Base-by-base conservation (phyloP, 176 grass and related monocot genomes). In the Oropetium thomaeum region DNA sequence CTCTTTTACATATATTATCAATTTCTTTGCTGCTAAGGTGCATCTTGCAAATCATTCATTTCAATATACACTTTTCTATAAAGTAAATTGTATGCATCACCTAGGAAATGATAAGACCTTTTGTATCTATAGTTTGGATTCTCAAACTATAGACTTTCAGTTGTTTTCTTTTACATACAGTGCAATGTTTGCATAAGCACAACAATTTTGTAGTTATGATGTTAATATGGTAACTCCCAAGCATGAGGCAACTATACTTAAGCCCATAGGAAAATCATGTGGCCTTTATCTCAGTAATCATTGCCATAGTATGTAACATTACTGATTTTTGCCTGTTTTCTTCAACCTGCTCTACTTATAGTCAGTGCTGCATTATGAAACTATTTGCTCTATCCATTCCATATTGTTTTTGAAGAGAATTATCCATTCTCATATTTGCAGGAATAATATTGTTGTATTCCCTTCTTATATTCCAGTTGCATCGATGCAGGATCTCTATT, bases 21-120 rank as follows among this genome's bases (percentile, higher is more conserved):
- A 27, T 94, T 69, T 85, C 75, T 34, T 17, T 93, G 40, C 74
- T 92, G 62, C 64, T 98, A 52, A 98, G 96, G 91, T 98, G 79
- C 72, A 72, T 15, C 29, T 70, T 74, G 38, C n/a, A 37, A 54
- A 74, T 63, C 48, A 60, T 63, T 23, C 59, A 31, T 75, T 51
- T 27, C 16, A 64, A 45, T 83, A 62, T 62, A 30, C 1, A 42
- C 53, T 78, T 17, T 2, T 45, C 57, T 54, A 52, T 31, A 43
- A 44, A 71, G 20, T 25, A 35, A 62, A 71, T 62, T 54, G 17
- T 14, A 34, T 23, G 20, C 31, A 14, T 67, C 28, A 33, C 33
- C 43, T 74, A 54, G 49, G 25, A 73, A 49, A 45, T 67, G 43
- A 33, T 59, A 32, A 85, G 52, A 45, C 40, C 15, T 65, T 55